Conservation (phyloP, 345 rosid genomes). For the Citrus medica region DNA sequence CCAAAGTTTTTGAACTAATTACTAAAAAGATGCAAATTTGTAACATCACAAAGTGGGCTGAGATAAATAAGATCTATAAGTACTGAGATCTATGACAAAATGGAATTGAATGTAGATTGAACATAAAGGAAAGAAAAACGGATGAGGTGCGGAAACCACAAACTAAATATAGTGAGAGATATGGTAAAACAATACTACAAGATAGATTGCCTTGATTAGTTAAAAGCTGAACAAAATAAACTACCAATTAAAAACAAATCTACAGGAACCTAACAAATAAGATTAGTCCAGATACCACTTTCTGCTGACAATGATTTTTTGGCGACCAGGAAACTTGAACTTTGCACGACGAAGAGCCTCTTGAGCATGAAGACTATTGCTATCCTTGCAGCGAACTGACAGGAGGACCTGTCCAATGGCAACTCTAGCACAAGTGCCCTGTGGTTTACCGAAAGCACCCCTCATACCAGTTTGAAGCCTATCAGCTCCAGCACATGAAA, state of each 20-base stretch:
- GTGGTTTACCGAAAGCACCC: constrained; percentile 80
- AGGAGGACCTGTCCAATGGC: constrained; percentile 80
- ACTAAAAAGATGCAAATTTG: too few species aligned
- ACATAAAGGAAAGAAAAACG: background rate
- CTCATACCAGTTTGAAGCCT: constrained; percentile 86
- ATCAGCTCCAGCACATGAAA: constrained; percentile 87
- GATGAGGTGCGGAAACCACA: background rate
- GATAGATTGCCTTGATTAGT: background rate
- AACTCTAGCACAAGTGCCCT: constrained; percentile 69
- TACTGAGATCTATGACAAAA: background rate
- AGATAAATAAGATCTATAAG: background rate
- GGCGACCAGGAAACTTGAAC: constrained; percentile 81
- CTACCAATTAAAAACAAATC: background rate
- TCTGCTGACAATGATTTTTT: constrained; percentile 79
- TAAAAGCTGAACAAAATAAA: background rate
- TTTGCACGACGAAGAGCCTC: constrained; percentile 83
- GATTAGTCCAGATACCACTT: constrained; percentile 41
- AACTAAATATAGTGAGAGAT: background rate
- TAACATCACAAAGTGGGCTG: background rate
- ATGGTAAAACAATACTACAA: background rate
- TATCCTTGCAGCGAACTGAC: constrained; percentile 74
- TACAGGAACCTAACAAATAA: background rate
- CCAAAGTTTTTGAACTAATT: background rate
- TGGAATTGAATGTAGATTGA: background rate
- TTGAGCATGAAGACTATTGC: constrained; percentile 63